Percentiles rank a stretch among this genome's conserved stretches.
Evolutionary conservation across 2,329 filamentous ascomycete species (phyloP).

Genomic region (Penicillium sp.): DNA sequence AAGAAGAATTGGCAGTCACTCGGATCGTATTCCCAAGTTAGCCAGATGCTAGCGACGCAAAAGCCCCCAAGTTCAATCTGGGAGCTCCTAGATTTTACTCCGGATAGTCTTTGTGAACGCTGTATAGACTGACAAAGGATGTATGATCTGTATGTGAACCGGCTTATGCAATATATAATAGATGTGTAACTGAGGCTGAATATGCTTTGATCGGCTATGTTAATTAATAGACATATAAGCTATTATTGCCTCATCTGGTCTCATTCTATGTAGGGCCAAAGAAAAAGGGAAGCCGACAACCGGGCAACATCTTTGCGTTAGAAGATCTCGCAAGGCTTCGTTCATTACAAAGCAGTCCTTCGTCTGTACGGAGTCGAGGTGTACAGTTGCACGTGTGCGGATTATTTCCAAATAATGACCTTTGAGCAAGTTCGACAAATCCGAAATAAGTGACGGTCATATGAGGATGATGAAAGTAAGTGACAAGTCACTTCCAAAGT

Average conservation of each 20-base stretch:
- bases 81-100: too few relatives aligned
- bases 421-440: not conserved
- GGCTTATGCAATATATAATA: not conserved
- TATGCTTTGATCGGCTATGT: not conserved
- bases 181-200: not conserved
- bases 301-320: too few relatives aligned
- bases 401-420: not conserved
- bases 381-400: not conserved
- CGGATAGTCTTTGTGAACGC: not conserved
- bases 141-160: not conserved
- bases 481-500: not conserved
- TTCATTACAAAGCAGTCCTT: not conserved
- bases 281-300: not conserved
- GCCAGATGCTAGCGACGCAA: not conserved
- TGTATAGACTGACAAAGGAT: not conserved
- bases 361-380: too few relatives aligned
- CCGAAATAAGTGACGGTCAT: not conserved
- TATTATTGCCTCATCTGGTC: not conserved
- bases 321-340: not conserved
- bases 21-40: not conserved
- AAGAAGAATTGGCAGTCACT: not conserved
- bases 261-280: not conserved
- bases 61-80: too few relatives aligned
- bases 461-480: not conserved
- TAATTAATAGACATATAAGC: too few relatives aligned